These are phyloP conservation scores for Mesostigma viride DNA, from an alignment of 139 green algal species.

Conservation along the genomic window DNA sequence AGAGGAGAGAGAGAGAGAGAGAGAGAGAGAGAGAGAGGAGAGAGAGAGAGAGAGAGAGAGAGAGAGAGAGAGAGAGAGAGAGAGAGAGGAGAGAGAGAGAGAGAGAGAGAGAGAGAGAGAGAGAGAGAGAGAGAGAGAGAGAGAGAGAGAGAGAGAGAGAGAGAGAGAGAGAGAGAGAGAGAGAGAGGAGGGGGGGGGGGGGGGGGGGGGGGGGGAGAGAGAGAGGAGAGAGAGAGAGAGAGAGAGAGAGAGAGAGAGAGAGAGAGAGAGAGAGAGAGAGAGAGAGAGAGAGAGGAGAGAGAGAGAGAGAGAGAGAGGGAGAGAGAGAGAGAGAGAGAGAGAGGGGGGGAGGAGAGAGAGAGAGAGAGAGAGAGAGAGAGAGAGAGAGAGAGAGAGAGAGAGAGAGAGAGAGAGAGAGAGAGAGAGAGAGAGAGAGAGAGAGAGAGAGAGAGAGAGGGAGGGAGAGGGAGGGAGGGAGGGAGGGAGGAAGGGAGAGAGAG, in stretches of 20 bases:
- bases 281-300: not conserved
- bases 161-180: conserved; percentile 5
- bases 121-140: not conserved
- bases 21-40: not conserved
- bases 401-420: conserved; percentile 5
- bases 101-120: too few species aligned
- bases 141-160: conserved; percentile 5
- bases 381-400: conserved; percentile 5
- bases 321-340: not conserved
- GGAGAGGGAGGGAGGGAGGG: not conserved
- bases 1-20: not conserved
- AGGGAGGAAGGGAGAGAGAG: not conserved
- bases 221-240: not conserved
- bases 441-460: conserved; percentile 2
- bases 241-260: conserved; percentile 5
- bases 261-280: conserved; percentile 5
- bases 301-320: conserved; percentile 2
- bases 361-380: not conserved
- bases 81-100: not conserved
- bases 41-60: conserved; percentile 5
- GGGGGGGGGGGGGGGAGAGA: not conserved
- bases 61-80: conserved; percentile 5
- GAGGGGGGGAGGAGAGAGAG: not conserved
- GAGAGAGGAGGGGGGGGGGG: not conserved
- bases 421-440: conserved; percentile 5